Base-by-base conservation (phyloP, 2,329 filamentous ascomycete genomes). In the Diaporthe sp. region DNA sequence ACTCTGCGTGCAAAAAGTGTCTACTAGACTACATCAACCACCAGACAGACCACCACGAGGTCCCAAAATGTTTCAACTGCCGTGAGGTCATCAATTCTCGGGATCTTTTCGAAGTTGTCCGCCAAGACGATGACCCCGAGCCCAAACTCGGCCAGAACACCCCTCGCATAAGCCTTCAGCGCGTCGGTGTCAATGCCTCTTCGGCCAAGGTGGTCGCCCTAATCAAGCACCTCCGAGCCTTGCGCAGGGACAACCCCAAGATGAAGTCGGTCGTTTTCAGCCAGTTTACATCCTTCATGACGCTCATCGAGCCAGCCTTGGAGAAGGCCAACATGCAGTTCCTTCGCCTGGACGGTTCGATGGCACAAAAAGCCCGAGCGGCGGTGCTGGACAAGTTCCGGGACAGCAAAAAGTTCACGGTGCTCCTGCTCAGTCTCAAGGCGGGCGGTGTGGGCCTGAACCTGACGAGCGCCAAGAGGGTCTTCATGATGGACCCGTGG, bases 401-500 rank as follows among this genome's bases (percentile, higher is more conserved):
- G 0, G 86, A 91, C 70, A 83, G 87, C 75, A 83, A 86, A 2
- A 91, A 89, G 67, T 94, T 95, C 34, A 90, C 90, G 3, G 91
- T 99, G 1, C 87, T 99, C 5, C 88, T 99, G 2, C 90, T 99
- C 71, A 96, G 93, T 79, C 87, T 99, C 74, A 90, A 95, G 28
- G 97, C 97, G 0, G 97, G 97, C 6, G 97, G 97, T 34, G 97
- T 99, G 0, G 97, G 97, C 0, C 88, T 99, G 58, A 99, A 99
- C 82, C 85, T 99, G 77, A 98, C 96, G 0, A 93, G 92, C 79
- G 97, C 97, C 8, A 95, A 93, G 78, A 89, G 94, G 72, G 97
- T 99, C 7, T 99, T 94, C 86, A 97, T 99, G 94, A 98, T 99
- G 97, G 97, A 99, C 84, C 97, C 97, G 0, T 99, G 97, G 97